Evolutionary conservation across 2,329 filamentous ascomycete genomes (phyloP), one percentile per base, ranked within the genome.

Genomic region (Colletotrichum acutatum): DNA sequence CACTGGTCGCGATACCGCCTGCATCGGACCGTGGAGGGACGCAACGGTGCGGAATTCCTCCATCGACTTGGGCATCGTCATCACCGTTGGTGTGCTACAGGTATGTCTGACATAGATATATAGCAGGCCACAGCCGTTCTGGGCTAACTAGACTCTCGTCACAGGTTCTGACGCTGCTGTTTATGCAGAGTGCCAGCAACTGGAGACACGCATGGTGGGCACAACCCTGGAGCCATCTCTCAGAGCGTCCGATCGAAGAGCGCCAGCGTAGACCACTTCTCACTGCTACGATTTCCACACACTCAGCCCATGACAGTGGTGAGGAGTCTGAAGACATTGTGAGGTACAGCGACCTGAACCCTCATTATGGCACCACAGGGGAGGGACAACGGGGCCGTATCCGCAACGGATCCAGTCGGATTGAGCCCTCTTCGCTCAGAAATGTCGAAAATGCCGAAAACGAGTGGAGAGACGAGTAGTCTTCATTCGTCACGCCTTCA

Each of bases 51-150:
- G 81, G 6, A 85, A 86, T 32, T 87, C 90, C 0, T 88, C 88
- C 0, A 77, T 91, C 24, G 84, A 91, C 52, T 84, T 93, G 61
- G 84, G 82, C 0, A 86, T 92, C 30, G 87, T 88, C 0, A 56
- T 90, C 0, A 79, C 83, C 0, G 86, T 90, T 5, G 90, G 87
- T 5, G 59, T 90, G 5, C 82, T 91, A 68, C 89, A 92, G 85
- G 90, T 90, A 76, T 66, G 82, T 75, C 12, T 9, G 22, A 2
- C n/a, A n/a, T 8, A 22, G 16, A 71, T n/a, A 5, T 34, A 1
- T 19, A 8, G 14, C 11, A 11, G 4, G 7, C 2, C 3, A 54
- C 8, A 2, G 14, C n/a, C 11, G n/a, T n/a, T 14, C 59, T 12
- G 53, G 28, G 14, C 62, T 61, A 37, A 70, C 52, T 4, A 22